Conservation (phyloP, 106 monocot genomes). For the Agapanthus africanus region DNA sequence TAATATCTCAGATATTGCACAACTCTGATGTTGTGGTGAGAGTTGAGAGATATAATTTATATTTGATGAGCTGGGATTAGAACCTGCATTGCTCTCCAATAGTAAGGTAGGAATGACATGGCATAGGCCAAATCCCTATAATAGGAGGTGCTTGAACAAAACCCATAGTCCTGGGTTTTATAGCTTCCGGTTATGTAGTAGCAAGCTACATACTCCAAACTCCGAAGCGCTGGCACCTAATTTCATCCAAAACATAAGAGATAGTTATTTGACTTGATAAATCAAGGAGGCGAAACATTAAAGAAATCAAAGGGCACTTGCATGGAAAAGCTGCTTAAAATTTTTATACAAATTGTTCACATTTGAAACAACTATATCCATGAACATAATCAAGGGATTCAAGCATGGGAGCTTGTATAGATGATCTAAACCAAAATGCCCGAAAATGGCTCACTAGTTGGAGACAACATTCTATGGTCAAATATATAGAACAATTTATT, state of each 20-base stretch:
- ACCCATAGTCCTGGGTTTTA: constrained; percentile 79
- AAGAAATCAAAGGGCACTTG: neutral
- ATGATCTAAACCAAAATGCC: neutral
- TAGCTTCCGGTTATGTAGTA: constrained; percentile 99
- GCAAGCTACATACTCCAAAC: constrained; percentile 83
- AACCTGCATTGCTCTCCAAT: constrained; percentile 99
- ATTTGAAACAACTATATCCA: too few species aligned
- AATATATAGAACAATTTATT: too few species aligned
- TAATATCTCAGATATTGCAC: neutral
- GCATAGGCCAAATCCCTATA: constrained; percentile 86
- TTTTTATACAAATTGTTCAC: neutral
- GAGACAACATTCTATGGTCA: neutral
- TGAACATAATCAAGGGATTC: neutral
- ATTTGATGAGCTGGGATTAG: neutral
- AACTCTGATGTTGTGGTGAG: neutral
- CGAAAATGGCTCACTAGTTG: neutral
- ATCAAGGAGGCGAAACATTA: neutral
- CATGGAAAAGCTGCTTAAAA: neutral
- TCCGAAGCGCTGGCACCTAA: constrained; percentile 88
- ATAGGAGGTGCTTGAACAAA: constrained; percentile 55
- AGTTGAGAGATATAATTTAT: neutral
- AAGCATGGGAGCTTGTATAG: neutral
- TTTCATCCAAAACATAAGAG: neutral
- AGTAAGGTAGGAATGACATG: constrained; percentile 94
- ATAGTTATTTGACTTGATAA: neutral